phyloP scores from a whole-genome alignment of 805 yeast genomes.

The Brettanomyces naardenensis region DNA sequence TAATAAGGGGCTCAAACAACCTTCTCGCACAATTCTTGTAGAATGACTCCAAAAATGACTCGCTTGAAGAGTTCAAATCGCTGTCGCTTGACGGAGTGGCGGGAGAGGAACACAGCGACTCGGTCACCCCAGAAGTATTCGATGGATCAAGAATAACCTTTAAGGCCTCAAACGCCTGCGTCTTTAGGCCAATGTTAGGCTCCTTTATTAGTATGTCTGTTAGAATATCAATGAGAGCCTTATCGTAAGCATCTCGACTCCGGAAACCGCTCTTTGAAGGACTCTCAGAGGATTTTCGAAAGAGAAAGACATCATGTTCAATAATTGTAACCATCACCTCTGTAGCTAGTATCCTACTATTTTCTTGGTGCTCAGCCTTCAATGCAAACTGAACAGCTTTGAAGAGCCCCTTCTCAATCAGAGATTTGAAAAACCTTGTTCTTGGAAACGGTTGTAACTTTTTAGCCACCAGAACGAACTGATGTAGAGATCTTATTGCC shows the following conservation, averaged over 20 bases:
- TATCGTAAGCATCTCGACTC: conserved; percentile 39
- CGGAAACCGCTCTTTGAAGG: background rate
- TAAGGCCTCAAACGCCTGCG: conserved; percentile 80
- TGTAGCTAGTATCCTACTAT: conserved; percentile 59
- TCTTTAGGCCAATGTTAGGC: conserved; percentile 60
- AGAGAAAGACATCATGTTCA: conserved; percentile 71
- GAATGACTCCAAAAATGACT: conserved; percentile 47
- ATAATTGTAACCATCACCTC: conserved; percentile 75
- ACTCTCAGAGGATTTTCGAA: conserved; percentile 26
- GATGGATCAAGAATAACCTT: conserved; percentile 61
- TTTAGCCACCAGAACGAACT: conserved; percentile 70
- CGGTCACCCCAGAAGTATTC: conserved; percentile 7
- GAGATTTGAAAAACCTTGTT: conserved; percentile 51
- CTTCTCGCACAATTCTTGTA: conserved; percentile 37
- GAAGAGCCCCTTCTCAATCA: conserved; percentile 65
- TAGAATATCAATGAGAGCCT: conserved; percentile 39
- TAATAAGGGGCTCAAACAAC: conserved; percentile 22
- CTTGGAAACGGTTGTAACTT: conserved; percentile 53
- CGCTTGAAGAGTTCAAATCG: conserved; percentile 8
- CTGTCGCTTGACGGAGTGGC: conserved; percentile 1
- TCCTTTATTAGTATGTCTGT: conserved; percentile 57
- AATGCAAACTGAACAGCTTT: conserved; percentile 68
- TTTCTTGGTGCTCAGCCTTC: conserved; percentile 28
- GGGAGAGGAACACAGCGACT: conserved; percentile 11
- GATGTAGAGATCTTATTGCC: conserved; percentile 74